Evolutionary conservation across 441 rosid species (phyloP), one percentile per base, ranked within the genome.

Genomic region (Iberis amara): DNA sequence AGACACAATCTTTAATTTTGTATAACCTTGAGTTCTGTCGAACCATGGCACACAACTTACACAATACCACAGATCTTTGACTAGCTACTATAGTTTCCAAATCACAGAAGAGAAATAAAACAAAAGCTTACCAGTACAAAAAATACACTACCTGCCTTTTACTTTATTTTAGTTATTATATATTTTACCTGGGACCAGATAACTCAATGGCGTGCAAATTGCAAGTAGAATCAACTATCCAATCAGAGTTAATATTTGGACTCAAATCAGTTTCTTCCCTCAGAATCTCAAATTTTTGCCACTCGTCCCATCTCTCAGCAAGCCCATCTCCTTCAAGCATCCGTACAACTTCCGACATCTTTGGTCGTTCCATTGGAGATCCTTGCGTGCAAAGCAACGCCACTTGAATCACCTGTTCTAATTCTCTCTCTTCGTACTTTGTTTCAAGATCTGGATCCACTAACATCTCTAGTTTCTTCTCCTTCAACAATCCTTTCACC

Each of bases 261-360:
- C 15, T 81, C 81, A 58, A 76, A 69, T 67, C 75, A 65, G 53
- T 73, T 32, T 54, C 78, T 80, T 11, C 75, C 65, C 58, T 76
- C 42, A 59, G 8, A 0, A 59, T 66, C 64, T 84, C 88, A 11
- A 66, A 75, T 66, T 62, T 79, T 42, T 85, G 90, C 47, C 91
- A 76, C 52, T 89, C 95, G 72, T 89, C 96, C 96, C 96, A 89
- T 74, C 69, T 82, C 61, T 89, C 96, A 6, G 86, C 95, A 9
- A 89, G 79, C 3, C 96, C 96, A 24, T 89, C 96, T 5, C 96
- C 96, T 80, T 89, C 96, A 0, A 89, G 85, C 96, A 89, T 89
- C 59, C 95, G 57, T 13, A 89, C 91, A 10, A 89, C 96, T 61
- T 89, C 96, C 0, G 95, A 89, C 95, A 85, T 89, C 75, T 83